These are phyloP conservation scores for Scytalidium sp. DNA, from an alignment of 2,329 filamentous ascomycete species.

Conservation along the genomic window DNA sequence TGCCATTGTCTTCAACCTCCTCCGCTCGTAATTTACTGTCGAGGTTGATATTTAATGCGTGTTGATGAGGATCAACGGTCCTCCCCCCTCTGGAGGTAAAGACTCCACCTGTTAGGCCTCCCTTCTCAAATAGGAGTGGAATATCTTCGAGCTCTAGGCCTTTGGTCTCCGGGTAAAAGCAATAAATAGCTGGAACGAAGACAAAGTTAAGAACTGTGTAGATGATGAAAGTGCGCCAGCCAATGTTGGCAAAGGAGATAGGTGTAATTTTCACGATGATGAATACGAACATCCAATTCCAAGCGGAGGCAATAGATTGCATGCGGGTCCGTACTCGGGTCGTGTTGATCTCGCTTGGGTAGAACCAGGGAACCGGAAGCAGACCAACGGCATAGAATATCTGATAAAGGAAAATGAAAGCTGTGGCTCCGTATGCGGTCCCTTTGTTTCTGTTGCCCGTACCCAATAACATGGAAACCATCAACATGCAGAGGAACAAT, in stretches of 20 bases:
- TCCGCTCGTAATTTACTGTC: not conserved
- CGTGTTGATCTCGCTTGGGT: constrained; percentile 47
- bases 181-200: constrained; percentile 37
- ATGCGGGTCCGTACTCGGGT: constrained; percentile 31
- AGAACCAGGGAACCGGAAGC: constrained; percentile 49
- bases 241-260: constrained; percentile 43
- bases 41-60: not conserved
- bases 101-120: constrained; percentile 33
- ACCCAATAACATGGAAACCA: constrained; percentile 43
- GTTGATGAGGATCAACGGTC: constrained; percentile 13
- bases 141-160: constrained; percentile 42
- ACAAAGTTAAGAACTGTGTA: constrained; percentile 41
- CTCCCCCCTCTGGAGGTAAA: constrained; percentile 24
- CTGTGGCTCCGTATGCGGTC: constrained; percentile 39
- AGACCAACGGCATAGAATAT: constrained; percentile 32
- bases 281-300: constrained; percentile 67
- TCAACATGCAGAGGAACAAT: constrained; percentile 38
- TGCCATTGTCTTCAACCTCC: not conserved
- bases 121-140: constrained; percentile 35
- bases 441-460: constrained; percentile 21
- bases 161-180: constrained; percentile 46
- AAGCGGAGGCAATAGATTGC: constrained; percentile 50
- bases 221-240: constrained; percentile 42
- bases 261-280: constrained; percentile 54
- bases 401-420: constrained; percentile 20